Conservation (phyloP, 176 grass and related monocot species). For the Secale cereale region DNA sequence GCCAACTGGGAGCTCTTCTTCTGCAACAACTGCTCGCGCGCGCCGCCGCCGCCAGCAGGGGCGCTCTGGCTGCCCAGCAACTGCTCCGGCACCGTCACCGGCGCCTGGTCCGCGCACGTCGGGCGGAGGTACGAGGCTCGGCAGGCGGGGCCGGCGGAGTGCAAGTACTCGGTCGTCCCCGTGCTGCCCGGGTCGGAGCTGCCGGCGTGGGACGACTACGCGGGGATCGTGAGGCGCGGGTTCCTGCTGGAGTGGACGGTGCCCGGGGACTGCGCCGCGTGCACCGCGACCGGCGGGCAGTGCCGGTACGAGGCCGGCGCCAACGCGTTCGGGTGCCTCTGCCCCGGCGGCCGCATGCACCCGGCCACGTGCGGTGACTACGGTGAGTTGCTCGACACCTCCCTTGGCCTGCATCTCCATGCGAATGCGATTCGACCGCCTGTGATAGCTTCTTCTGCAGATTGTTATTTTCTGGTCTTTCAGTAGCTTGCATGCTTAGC, state of each 20-base stretch:
- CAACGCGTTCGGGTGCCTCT: slow-evolving; percentile 23
- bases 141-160: background rate
- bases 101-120: background rate
- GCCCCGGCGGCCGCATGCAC: slow-evolving; percentile 8
- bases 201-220: background rate
- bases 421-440: no score
- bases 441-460: background rate
- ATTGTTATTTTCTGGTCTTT: background rate
- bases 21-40: slow-evolving; percentile 29
- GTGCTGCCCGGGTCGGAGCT: slow-evolving; percentile 34
- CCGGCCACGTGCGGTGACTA: slow-evolving; percentile 30
- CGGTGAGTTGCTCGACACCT: slow-evolving; percentile 17
- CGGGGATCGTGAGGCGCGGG: background rate
- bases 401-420: background rate
- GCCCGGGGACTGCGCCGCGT: slow-evolving; percentile 18
- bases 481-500: background rate
- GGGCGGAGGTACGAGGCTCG: background rate
- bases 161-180: slow-evolving; percentile 24
- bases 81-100: background rate
- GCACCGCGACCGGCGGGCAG: slow-evolving; percentile 1
- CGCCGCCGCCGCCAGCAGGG: background rate
- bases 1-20: slow-evolving; percentile 47
- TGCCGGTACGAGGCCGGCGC: background rate
- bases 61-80: background rate
- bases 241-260: slow-evolving; percentile 39